A percentile compares a stretch with the other conserved stretches of the same genome.
phyloP scores from a whole-genome alignment of 306 rosid species.

The Morella rubra region DNA sequence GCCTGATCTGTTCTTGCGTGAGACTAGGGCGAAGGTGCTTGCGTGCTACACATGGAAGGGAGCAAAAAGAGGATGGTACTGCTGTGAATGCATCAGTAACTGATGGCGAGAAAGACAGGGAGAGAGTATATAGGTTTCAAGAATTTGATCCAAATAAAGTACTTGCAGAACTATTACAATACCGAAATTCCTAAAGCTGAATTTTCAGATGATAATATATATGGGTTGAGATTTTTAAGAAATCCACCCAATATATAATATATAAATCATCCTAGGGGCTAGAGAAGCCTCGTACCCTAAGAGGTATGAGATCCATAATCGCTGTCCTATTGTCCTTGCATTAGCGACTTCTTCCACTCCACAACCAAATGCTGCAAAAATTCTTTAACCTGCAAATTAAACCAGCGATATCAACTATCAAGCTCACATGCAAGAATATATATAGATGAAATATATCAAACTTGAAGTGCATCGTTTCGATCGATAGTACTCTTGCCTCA shows the following conservation, averaged over 20 bases:
- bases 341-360: constrained; percentile 39
- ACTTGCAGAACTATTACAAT: too few species aligned
- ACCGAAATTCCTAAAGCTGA: too few species aligned
- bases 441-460: background rate
- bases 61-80: background rate
- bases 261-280: too few species aligned
- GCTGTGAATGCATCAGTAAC: too few species aligned
- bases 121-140: too few species aligned
- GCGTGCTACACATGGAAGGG: background rate
- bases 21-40: constrained; percentile 38
- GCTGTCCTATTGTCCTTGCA: constrained; percentile 8
- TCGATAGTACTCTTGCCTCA: constrained; percentile 45
- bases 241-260: too few species aligned
- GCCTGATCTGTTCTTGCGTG: constrained; percentile 38
- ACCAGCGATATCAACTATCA: background rate
- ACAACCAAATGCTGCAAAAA: constrained; percentile 70
- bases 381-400: constrained; percentile 57
- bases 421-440: background rate
- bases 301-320: too few species aligned
- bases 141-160: too few species aligned
- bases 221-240: background rate
- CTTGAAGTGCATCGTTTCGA: too few species aligned
- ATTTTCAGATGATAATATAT: background rate
- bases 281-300: too few species aligned
- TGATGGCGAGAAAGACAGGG: too few species aligned